These are phyloP conservation scores for Ceratocystis ficicola DNA, from an alignment of 2,329 filamentous ascomycete species.

Conservation along the genomic window DNA sequence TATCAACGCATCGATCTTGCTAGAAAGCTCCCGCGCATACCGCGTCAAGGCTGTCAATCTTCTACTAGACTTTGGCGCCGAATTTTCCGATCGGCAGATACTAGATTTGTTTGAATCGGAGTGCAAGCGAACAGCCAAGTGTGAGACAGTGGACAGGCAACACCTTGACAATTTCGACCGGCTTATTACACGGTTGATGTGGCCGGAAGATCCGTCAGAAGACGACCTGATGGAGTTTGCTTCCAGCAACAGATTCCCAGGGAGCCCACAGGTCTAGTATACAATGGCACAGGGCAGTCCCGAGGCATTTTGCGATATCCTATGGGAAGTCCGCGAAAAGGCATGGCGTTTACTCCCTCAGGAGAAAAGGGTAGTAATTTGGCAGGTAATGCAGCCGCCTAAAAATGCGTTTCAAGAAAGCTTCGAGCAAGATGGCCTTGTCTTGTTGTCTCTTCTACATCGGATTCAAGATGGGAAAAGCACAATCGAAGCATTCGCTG, in stretches of 20 bases:
- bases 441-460: constrained; percentile 15
- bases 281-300: constrained; percentile 8
- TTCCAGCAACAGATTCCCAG: constrained; percentile 15
- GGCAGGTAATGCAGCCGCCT: constrained; percentile 21
- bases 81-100: constrained; percentile 10
- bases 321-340: constrained; percentile 21
- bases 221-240: constrained; percentile 16
- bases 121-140: constrained; percentile 4
- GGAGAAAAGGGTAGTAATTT: background rate
- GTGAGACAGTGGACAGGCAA: constrained; percentile 3
- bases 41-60: constrained; percentile 13
- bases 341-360: constrained; percentile 14
- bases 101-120: constrained; percentile 15
- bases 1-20: constrained; percentile 6
- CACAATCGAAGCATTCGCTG: constrained; percentile 10
- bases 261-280: constrained; percentile 15
- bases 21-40: background rate
- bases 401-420: constrained; percentile 11
- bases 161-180: constrained; percentile 15
- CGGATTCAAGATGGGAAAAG: background rate
- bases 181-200: constrained; percentile 15
- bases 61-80: constrained; percentile 14
- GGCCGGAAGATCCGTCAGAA: background rate
- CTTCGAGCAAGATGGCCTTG: background rate
- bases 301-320: constrained; percentile 13